phyloP scores from a whole-genome alignment of 805 yeast species.

The Kluyveromyces siamensis region DNA sequence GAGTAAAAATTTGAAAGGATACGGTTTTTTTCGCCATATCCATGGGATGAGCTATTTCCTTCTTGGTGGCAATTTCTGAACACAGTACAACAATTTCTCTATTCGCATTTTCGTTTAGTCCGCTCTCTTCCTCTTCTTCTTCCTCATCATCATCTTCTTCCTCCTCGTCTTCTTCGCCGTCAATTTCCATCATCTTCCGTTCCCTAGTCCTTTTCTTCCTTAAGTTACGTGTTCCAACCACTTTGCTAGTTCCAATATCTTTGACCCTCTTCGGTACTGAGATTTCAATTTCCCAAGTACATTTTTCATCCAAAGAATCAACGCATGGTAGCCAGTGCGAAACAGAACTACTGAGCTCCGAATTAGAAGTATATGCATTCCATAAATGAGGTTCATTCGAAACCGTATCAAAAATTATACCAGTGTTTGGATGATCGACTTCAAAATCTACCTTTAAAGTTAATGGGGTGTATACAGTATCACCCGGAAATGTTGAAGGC shows the following conservation, averaged over 20 bases:
- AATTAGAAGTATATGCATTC: conserved; percentile 82
- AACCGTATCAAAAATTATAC: conserved; percentile 56
- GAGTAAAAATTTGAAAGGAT: conserved; percentile 65
- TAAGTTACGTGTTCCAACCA: conserved; percentile 22
- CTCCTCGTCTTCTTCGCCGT: conserved; percentile 20
- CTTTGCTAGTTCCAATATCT: conserved; percentile 43
- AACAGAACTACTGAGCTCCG: conserved; percentile 70
- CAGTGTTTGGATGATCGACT: conserved; percentile 57
- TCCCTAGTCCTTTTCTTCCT: conserved; percentile 3
- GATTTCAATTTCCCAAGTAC: conserved; percentile 89
- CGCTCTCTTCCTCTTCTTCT: conserved; percentile 24
- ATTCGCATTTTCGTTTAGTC: conserved; percentile 16
- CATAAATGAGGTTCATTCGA: conserved; percentile 39
- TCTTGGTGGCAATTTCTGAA: conserved; percentile 59
- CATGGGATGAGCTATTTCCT: conserved; percentile 65
- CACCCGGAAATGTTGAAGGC: conserved; percentile 28
- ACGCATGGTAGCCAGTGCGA: conserved; percentile 98
- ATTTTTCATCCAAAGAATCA: conserved; percentile 78
- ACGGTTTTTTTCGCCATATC: conserved; percentile 69
- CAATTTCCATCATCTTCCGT: conserved; percentile 11
- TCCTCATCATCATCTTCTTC: conserved; percentile 32
- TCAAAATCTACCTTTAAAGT: conserved; percentile 60
- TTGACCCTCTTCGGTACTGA: conserved; percentile 72
- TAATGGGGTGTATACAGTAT: conserved; percentile 61
- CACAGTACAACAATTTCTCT: conserved; percentile 55